Evolutionary conservation across 2,329 filamentous ascomycete genomes (phyloP).

Genomic region (Diplodia sapinea): DNA sequence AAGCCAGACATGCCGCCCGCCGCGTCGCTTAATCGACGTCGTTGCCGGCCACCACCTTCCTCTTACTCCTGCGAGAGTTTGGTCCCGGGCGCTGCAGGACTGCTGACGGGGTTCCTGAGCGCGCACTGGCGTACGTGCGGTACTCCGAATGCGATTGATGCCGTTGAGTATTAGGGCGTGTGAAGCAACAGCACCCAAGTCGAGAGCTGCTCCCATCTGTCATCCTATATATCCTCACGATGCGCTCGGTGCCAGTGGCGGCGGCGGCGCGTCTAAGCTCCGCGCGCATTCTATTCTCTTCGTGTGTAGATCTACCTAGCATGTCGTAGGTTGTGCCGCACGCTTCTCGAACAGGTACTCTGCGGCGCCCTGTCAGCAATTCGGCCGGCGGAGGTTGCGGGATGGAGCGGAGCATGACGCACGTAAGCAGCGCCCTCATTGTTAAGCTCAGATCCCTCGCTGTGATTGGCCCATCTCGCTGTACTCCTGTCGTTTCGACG

Average conservation of each 20-base stretch:
- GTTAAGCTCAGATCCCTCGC: neutral
- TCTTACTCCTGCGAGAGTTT: neutral
- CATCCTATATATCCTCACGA: conserved; percentile 10
- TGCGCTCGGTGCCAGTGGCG: conserved; percentile 6
- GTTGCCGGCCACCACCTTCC: conserved; percentile 1
- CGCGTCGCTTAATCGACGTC: conserved; percentile 6
- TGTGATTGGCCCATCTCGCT: neutral
- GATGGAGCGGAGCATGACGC: neutral
- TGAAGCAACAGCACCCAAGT: neutral
- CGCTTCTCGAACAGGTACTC: conserved; percentile 4
- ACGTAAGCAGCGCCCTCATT: conserved; percentile 9
- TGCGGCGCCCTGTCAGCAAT: neutral
- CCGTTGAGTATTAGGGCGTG: conserved; percentile 20
- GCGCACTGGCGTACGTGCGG: neutral
- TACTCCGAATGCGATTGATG: neutral
- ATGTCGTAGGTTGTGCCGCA: conserved; percentile 6
- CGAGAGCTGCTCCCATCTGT: no score
- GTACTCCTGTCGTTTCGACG: neutral
- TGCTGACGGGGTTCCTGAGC: neutral
- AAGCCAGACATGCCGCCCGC: conserved; percentile 21
- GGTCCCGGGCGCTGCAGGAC: neutral
- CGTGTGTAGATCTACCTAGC: neutral
- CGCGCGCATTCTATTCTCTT: neutral
- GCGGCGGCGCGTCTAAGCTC: conserved; percentile 3
- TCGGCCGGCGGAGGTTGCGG: conserved; percentile 23